Percentiles rank a stretch among this genome's conserved stretches.
These are phyloP conservation scores for Coccomyxa sp. DNA, from an alignment of 139 green algal genomes.

Conservation along the genomic window DNA sequence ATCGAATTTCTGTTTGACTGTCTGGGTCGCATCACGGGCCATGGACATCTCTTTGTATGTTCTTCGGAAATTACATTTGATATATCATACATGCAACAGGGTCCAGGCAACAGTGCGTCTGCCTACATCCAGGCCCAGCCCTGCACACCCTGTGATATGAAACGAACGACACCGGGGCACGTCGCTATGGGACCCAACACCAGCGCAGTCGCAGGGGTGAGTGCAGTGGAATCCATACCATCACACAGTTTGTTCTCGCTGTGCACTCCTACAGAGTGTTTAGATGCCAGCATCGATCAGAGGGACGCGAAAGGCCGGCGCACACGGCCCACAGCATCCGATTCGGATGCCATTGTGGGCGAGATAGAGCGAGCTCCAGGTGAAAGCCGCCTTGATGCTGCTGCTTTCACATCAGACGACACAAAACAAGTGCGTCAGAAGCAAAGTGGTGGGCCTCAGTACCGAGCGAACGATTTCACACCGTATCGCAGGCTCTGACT, in stretches of 20 bases:
- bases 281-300: neutral
- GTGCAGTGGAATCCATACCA: neutral
- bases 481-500: neutral
- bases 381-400: neutral
- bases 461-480: neutral
- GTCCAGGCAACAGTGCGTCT: neutral
- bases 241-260: neutral
- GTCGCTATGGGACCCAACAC: neutral
- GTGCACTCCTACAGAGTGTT: neutral
- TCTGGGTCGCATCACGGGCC: neutral
- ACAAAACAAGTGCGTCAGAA: neutral
- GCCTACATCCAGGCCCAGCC: neutral
- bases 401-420: neutral
- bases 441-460: neutral
- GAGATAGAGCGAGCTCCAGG: neutral
- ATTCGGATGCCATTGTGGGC: neutral
- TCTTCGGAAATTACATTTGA: neutral
- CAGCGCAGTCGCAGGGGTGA: neutral
- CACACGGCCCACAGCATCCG: neutral
- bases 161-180: neutral
- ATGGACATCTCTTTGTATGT: neutral
- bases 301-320: neutral
- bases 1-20: neutral
- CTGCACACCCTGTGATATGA: neutral
- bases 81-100: neutral